Percentiles rank a stretch among this genome's conserved stretches.
Evolutionary conservation across 2,329 filamentous ascomycete species (phyloP).

Genomic region (Cladosporium halotolerans): DNA sequence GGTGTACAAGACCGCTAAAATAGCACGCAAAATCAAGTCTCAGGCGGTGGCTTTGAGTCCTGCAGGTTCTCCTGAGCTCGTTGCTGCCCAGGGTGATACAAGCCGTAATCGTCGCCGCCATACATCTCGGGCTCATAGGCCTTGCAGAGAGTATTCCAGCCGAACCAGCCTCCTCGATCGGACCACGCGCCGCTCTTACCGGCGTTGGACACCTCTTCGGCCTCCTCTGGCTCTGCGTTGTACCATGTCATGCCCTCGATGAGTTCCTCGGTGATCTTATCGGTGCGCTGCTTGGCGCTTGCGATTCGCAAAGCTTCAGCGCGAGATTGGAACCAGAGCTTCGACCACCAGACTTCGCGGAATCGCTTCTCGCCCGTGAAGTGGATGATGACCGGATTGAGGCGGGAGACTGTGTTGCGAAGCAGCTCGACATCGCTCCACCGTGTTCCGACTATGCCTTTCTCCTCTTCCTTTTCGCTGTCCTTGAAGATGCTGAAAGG

Average conservation of each 20-base stretch:
- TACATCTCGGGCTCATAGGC: conserved; percentile 18
- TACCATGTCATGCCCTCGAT: conserved; percentile 24
- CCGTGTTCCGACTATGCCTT: neutral
- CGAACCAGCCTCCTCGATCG: conserved; percentile 24
- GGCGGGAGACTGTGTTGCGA: conserved; percentile 24
- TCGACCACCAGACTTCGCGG: conserved; percentile 27
- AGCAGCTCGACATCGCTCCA: conserved; percentile 23
- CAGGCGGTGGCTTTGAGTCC: conserved; percentile 4
- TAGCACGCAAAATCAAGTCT: neutral
- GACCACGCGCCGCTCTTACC: conserved; percentile 24
- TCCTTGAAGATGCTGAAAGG: conserved; percentile 19
- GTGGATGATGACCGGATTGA: conserved; percentile 23
- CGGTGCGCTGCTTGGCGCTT: conserved; percentile 12
- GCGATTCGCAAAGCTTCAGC: conserved; percentile 20
- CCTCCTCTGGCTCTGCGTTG: conserved; percentile 19
- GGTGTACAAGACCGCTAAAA: too few species aligned
- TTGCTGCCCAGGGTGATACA: conserved; percentile 14
- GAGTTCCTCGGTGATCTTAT: conserved; percentile 15
- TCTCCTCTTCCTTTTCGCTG: conserved; percentile 12
- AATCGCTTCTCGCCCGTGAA: conserved; percentile 27
- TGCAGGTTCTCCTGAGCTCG: conserved; percentile 5
- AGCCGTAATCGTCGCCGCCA: conserved; percentile 12
- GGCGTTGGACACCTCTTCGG: conserved; percentile 15
- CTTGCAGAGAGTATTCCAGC: conserved; percentile 24
- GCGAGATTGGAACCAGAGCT: conserved; percentile 27